Percentiles rank a stretch among this genome's conserved stretches.
Conservation (phyloP, 106 monocot genomes). For the Dendrobium officinale region DNA sequence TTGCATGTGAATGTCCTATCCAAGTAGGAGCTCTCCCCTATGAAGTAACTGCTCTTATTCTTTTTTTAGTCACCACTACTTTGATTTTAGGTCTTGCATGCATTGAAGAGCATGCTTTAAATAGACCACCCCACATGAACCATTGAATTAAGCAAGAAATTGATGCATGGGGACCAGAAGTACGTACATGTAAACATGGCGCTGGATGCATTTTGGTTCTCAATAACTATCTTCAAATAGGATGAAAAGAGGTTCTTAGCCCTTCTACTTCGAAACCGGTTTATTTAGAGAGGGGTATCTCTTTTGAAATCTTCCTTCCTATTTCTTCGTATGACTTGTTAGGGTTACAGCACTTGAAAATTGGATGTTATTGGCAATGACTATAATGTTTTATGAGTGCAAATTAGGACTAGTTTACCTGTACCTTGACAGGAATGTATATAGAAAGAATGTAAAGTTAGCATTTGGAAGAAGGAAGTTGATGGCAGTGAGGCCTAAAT, state of each 20-base stretch:
- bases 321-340: background rate
- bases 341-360: background rate
- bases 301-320: background rate
- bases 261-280: background rate
- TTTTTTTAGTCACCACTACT: background rate
- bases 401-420: background rate
- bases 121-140: background rate
- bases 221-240: background rate
- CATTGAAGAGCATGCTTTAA: background rate
- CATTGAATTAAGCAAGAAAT: background rate
- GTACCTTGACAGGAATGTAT: no score
- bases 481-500: no score
- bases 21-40: background rate
- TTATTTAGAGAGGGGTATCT: background rate
- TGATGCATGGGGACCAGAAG: constrained; percentile 1
- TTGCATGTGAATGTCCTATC: background rate
- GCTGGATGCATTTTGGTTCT: background rate
- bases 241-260: background rate
- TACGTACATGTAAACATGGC: background rate
- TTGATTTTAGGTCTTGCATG: background rate
- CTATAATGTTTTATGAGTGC: background rate
- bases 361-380: background rate
- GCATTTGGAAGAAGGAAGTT: no score
- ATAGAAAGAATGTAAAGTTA: no score
- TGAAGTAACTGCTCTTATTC: background rate